Evolutionary conservation across 2,329 filamentous ascomycete species (phyloP), one percentile per base, ranked within the genome.

Genomic region (Metarhizium album): DNA sequence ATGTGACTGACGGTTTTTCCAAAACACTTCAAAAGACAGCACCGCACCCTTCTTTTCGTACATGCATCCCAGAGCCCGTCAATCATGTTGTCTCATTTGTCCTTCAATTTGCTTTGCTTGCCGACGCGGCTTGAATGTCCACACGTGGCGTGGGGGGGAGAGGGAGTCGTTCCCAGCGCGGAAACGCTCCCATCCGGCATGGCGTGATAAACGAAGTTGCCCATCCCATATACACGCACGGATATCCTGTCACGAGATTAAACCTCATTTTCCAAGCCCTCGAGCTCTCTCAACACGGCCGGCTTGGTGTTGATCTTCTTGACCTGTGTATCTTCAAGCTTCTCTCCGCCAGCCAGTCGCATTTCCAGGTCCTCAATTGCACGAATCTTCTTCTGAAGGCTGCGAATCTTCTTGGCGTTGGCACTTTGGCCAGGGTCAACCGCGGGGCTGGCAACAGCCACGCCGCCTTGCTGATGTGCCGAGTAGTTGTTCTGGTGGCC

Each of bases 301-400:
- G 83, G 74, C 73, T 97, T 95, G 22, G 90, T 97, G 51, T 82
- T 80, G 60, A 98, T 98, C 79, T 98, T 98, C 78, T 95, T 94
- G 70, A 98, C 83, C 73, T 98, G 93, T 31, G 93, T 98, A 64
- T 96, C 91, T 72, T 98, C 93, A 54, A 98, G 74, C 76, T 96
- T 97, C 76, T 98, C 93, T 4, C 91, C 91, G 33, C 86, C 84
- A 2, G 91, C 93, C 58, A 90, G 83, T 51, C 93, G 83, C 90
- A 97, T 96, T 75, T 97, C 95, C 54, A 98, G 74, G 66, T 98
- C 93, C 65, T 98, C 93, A 64, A 98, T 98, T 11, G 93, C 93
- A 20, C 93, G 83, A 55, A 98, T 86, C 79, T 98, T 98, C 80
- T 98, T 98, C 67, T 95, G 78, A 55, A 98, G 76, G 53, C 88